Percentiles rank a stretch among this genome's conserved stretches.
These are phyloP conservation scores for Podila verticillata DNA, from an alignment of 192 early-diverging fungal species.

Conservation along the genomic window DNA sequence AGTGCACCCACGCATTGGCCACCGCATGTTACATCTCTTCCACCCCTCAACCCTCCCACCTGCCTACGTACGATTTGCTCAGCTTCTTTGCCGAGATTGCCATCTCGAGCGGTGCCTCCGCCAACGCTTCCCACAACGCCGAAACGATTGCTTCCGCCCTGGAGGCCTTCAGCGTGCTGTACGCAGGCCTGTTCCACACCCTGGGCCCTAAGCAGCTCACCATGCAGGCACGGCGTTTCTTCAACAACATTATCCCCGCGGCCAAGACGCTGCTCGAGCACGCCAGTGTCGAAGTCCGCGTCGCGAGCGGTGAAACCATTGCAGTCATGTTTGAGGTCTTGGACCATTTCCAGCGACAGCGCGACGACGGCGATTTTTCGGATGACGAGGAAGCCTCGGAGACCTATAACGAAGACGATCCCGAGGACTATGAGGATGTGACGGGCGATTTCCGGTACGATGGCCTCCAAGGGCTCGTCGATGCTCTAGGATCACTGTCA, in stretches of 20 bases:
- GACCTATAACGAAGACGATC: constrained; percentile 53
- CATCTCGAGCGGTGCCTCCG: constrained; percentile 32
- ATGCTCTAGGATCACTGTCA: constrained; percentile 60
- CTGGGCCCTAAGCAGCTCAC: constrained; percentile 39
- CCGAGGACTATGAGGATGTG: constrained; percentile 47
- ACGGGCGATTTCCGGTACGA: constrained; percentile 57
- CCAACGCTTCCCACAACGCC: constrained; percentile 42
- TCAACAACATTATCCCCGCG: constrained; percentile 57
- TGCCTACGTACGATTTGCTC: constrained; percentile 48
- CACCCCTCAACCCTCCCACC: constrained; percentile 42
- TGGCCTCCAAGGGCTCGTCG: constrained; percentile 66
- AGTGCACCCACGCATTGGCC: constrained; percentile 49
- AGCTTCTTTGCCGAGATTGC: constrained; percentile 50
- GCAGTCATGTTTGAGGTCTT: constrained; percentile 74
- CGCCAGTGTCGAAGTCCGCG: constrained; percentile 66
- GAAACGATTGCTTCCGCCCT: constrained; percentile 39
- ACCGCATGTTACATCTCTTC: constrained; percentile 53
- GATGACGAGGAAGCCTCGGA: constrained; percentile 42
- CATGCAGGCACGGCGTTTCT: constrained; percentile 42
- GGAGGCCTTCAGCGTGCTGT: constrained; percentile 48
- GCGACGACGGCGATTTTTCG: constrained; percentile 29
- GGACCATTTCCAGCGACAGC: constrained; percentile 31
- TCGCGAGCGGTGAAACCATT: constrained; percentile 79
- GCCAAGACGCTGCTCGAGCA: constrained; percentile 67
- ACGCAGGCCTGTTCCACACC: constrained; percentile 36